These are phyloP conservation scores for Parascedosporium putredinis DNA, from an alignment of 2,329 filamentous ascomycete species.

Conservation along the genomic window DNA sequence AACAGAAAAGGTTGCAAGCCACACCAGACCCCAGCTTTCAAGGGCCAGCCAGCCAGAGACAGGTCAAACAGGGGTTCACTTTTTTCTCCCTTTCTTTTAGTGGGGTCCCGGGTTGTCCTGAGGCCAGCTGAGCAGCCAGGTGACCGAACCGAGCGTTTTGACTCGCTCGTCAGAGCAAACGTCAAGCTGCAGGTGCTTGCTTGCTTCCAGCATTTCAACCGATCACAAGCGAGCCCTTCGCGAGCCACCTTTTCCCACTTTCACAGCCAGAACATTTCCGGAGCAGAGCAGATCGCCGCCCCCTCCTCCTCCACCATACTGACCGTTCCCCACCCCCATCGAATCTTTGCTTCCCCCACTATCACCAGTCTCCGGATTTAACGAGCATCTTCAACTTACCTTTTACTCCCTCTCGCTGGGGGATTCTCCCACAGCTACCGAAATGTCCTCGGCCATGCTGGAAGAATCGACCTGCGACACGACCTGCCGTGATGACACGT, in stretches of 20 bases:
- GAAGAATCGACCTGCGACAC: slow-evolving; percentile 5
- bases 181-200: neutral
- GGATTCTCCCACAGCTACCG: neutral
- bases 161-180: neutral
- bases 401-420: neutral
- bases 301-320: too few species aligned
- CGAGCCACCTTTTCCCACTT: too few species aligned
- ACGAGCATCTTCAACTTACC: too few species aligned
- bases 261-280: too few species aligned
- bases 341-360: neutral
- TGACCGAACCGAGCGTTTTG: neutral
- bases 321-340: too few species aligned
- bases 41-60: too few species aligned
- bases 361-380: neutral
- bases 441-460: neutral
- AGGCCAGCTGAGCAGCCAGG: neutral
- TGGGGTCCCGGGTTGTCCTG: neutral
- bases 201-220: neutral
- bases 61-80: neutral
- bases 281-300: too few species aligned
- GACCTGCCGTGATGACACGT: slow-evolving; percentile 2
- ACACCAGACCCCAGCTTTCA: too few species aligned
- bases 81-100: too few species aligned
- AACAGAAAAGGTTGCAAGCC: too few species aligned
- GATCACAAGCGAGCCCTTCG: neutral